A percentile compares a stretch with the other conserved stretches of the same genome.
Evolutionary conservation across 768 basidiomycete genomes (phyloP).

Genomic region (Coprinopsis sp.): DNA sequence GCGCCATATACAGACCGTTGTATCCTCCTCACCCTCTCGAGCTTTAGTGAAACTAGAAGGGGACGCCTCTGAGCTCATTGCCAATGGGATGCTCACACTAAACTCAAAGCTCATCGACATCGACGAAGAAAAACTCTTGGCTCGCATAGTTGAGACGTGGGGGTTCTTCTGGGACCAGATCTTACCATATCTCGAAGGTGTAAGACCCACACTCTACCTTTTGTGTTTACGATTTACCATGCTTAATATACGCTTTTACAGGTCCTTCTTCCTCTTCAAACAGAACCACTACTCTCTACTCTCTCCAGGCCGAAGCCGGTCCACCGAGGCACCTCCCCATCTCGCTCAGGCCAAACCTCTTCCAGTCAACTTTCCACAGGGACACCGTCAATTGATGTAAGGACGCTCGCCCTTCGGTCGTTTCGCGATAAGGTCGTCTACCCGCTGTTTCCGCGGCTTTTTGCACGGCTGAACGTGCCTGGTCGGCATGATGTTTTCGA

Average conservation of each 20-base stretch:
- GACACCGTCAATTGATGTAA: slow-evolving; percentile 67
- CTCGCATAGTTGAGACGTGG: slow-evolving; percentile 84
- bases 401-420: slow-evolving; percentile 70
- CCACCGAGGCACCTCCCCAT: slow-evolving; percentile 45
- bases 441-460: slow-evolving; percentile 54
- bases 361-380: slow-evolving; percentile 34
- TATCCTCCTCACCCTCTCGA: slow-evolving; percentile 69
- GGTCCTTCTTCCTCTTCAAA: slow-evolving; percentile 36
- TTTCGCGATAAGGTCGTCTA: slow-evolving; percentile 79
- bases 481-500: slow-evolving; percentile 53
- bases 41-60: slow-evolving; percentile 69
- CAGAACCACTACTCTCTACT: slow-evolving; percentile 53
- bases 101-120: slow-evolving; percentile 75
- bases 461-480: slow-evolving; percentile 49
- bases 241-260: slow-evolving; percentile 6
- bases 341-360: slow-evolving; percentile 43
- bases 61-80: slow-evolving; percentile 80
- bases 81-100: slow-evolving; percentile 86
- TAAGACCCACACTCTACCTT: slow-evolving; percentile 31
- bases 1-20: slow-evolving; percentile 68
- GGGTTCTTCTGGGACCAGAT: slow-evolving; percentile 91
- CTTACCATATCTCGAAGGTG: slow-evolving; percentile 83
- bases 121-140: slow-evolving; percentile 75
- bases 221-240: not conserved
- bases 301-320: slow-evolving; percentile 58